Percentiles rank a stretch among this genome's conserved stretches.
Conservation (phyloP, 352 stramenopile genomes). For the Peronospora belbahrii region DNA sequence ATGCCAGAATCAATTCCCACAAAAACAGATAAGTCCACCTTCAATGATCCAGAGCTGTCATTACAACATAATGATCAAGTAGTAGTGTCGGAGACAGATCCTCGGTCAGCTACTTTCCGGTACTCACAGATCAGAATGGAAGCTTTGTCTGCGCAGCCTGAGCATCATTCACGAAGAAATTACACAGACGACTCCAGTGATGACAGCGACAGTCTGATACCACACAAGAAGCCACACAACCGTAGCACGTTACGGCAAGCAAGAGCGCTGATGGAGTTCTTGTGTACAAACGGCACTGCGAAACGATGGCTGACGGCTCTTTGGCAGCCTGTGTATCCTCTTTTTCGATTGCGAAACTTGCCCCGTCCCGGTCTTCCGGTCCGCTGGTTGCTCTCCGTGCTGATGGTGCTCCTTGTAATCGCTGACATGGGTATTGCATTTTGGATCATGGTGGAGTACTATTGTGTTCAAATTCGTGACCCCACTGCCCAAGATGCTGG, state of each 20-base stretch:
- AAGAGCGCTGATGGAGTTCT: slow-evolving; percentile 16
- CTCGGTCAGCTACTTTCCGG: slow-evolving; percentile 50
- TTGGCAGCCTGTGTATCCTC: slow-evolving; percentile 43
- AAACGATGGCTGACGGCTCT: slow-evolving; percentile 22
- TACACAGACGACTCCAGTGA: slow-evolving; percentile 17
- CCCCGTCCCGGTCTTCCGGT: slow-evolving; percentile 17
- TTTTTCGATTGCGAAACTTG: slow-evolving; percentile 58
- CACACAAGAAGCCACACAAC: slow-evolving; percentile 18
- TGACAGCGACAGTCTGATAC: slow-evolving; percentile 16
- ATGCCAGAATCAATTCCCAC: background rate
- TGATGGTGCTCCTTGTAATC: slow-evolving; percentile 58
- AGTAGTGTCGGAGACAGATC: slow-evolving; percentile 32
- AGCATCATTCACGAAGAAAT: slow-evolving; percentile 9
- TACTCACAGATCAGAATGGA: slow-evolving; percentile 76
- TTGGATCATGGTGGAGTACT: slow-evolving; percentile 79
- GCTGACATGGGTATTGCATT: slow-evolving; percentile 56
- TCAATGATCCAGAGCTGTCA: slow-evolving; percentile 1
- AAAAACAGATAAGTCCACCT: slow-evolving; percentile 2
- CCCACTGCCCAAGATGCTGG: slow-evolving; percentile 60
- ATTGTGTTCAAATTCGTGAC: slow-evolving; percentile 81
- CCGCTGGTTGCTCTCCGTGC: slow-evolving; percentile 37
- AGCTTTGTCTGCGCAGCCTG: slow-evolving; percentile 49
- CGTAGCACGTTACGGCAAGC: slow-evolving; percentile 7
- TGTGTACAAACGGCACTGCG: slow-evolving; percentile 24
- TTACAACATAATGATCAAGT: slow-evolving; percentile 15